Conservation (phyloP, 805 yeast species). For the Debaryomyces maramus region DNA sequence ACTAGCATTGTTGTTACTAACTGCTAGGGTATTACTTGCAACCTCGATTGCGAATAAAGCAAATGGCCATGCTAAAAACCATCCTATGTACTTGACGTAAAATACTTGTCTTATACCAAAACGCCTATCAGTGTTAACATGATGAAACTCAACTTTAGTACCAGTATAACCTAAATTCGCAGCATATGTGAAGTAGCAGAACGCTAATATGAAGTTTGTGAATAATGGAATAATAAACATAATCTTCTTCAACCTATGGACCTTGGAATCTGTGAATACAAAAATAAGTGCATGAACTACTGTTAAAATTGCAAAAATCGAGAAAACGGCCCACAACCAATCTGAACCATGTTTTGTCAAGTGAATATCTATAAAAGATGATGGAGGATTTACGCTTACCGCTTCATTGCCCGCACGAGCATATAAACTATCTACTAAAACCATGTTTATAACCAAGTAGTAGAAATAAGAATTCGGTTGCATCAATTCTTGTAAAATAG, state of each 20-base stretch:
- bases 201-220: slow-evolving; percentile 43
- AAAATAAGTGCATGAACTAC: slow-evolving; percentile 24
- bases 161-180: slow-evolving; percentile 58
- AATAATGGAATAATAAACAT: slow-evolving; percentile 44
- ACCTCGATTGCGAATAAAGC: slow-evolving; percentile 33
- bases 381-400: slow-evolving; percentile 41
- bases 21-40: slow-evolving; percentile 29
- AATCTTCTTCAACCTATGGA: slow-evolving; percentile 30
- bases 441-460: too few species aligned
- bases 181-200: slow-evolving; percentile 55
- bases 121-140: slow-evolving; percentile 34
- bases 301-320: slow-evolving; percentile 44
- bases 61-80: slow-evolving; percentile 56
- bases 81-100: slow-evolving; percentile 56
- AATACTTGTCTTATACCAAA: slow-evolving; percentile 50
- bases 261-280: slow-evolving; percentile 22
- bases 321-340: slow-evolving; percentile 67
- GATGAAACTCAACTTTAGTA: slow-evolving; percentile 48
- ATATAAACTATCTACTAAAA: slow-evolving; percentile 5
- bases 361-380: slow-evolving; percentile 45
- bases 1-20: slow-evolving; percentile 30
- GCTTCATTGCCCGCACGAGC: slow-evolving; percentile 36
- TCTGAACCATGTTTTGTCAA: slow-evolving; percentile 60
- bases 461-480: too few species aligned
- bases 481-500: too few species aligned